Evolutionary conservation across 768 basidiomycete species (phyloP).

Genomic region (Tylopilus plumbeoviolaceoides): DNA sequence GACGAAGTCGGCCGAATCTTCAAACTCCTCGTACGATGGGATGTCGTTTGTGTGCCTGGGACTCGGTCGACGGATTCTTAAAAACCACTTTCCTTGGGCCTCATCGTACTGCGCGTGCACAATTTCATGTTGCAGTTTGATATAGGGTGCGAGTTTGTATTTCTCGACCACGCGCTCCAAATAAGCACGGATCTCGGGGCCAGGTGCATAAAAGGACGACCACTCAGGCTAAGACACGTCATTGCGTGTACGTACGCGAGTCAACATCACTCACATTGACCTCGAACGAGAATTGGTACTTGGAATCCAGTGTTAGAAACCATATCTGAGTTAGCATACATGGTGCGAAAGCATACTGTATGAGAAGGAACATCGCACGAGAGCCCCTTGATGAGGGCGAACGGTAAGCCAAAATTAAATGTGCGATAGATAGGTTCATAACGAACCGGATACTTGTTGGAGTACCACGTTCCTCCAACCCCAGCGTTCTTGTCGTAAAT

Average conservation of each 20-base stretch:
- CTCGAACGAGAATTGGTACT: conserved; percentile 61
- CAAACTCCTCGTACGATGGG: conserved; percentile 39
- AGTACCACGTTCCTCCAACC: conserved; percentile 61
- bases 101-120: conserved; percentile 49
- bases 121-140: conserved; percentile 55
- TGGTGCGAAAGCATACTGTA: conserved; percentile 34
- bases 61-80: conserved; percentile 41
- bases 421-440: neutral
- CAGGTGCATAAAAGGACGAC: conserved; percentile 58
- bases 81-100: conserved; percentile 49
- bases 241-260: neutral
- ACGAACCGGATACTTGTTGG: conserved; percentile 50
- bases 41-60: conserved; percentile 10
- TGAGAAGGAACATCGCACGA: conserved; percentile 63
- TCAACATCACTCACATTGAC: conserved; percentile 36
- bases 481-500: conserved; percentile 59
- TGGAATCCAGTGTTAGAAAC: neutral
- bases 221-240: conserved; percentile 44
- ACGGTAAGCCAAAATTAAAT: neutral
- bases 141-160: conserved; percentile 49
- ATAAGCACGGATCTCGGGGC: conserved; percentile 55
- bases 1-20: conserved; percentile 54
- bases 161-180: conserved; percentile 52
- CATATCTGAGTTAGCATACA: neutral
- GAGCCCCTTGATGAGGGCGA: conserved; percentile 38